Percentiles rank a stretch among this genome's conserved stretches.
These are phyloP conservation scores for Ambrosia artemisiifolia DNA, from an alignment of 129 eudicot genomes.

Conservation along the genomic window DNA sequence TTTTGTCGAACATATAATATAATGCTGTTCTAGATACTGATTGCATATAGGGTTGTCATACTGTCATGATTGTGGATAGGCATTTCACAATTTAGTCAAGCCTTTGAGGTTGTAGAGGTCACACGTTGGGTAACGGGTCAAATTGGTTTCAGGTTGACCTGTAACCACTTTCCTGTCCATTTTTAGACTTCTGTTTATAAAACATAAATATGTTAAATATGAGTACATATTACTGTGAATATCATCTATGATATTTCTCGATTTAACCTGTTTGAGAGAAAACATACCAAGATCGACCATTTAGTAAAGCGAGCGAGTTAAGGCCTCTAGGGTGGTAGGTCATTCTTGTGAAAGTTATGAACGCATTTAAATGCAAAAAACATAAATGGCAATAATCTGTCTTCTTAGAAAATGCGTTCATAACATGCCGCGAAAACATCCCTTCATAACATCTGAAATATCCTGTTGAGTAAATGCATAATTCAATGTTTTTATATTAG, in stretches of 20 bases:
- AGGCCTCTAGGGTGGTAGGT: no score
- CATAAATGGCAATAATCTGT: no score
- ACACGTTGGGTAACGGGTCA: not conserved
- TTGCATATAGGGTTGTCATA: not conserved
- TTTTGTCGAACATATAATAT: not conserved
- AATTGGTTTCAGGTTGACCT: not conserved
- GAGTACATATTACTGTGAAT: no score
- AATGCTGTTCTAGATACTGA: conserved; percentile 8
- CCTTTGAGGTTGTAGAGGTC: no score
- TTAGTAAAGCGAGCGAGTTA: no score
- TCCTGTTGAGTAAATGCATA: not conserved
- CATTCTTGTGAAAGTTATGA: no score
- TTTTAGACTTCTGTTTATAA: not conserved
- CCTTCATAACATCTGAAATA: not conserved
- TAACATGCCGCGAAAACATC: not conserved
- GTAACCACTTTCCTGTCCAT: not conserved
- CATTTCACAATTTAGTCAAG: not conserved
- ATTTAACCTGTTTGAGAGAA: no score
- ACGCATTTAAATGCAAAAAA: no score
- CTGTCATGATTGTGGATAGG: not conserved
- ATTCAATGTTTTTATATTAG: not conserved
- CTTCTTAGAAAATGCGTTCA: not conserved
- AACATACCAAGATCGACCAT: no score
- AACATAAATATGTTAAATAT: no score
- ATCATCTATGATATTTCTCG: no score